Evolutionary conservation across 257 asterid genomes (phyloP), one percentile per base, ranked within the genome.

Genomic region (Ophiorrhiza pumila): DNA sequence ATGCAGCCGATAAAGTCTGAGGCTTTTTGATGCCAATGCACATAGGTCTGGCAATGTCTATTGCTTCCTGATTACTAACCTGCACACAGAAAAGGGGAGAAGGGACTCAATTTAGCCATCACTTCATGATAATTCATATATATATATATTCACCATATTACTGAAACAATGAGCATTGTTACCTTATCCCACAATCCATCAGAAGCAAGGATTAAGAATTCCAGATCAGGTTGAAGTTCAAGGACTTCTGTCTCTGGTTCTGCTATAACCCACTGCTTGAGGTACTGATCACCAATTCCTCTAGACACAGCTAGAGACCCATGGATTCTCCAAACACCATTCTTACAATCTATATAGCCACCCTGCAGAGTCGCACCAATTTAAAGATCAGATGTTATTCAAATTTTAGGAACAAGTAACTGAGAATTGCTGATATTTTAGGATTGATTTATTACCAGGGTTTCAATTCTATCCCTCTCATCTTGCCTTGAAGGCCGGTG

Each of bases 141-240:
- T 35, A 9, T 18, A 7, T 3, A 18, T 0, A 14, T 14, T 52
- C 64, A 62, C 37, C 25, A 34, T 17, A 43, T 3, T 25, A 43
- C 5, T 42, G 0, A 42, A 53, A 3, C 2, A 25, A 27, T 25
- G 18, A 12, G 57, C 60, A 4, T n/a, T 45, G 7, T n/a, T 81
- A 90, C 96, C 86, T 88, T 91, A 73, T 93, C 98, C 98, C 98
- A 91, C 59, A 93, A 73, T 70, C 98, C 97, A 79, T 93, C 98
- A 17, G 96, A 93, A 37, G 98, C 98, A 47, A 93, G 93, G 75
- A 93, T 63, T 59, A 93, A 76, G 80, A 93, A 93, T 83, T 93
- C 98, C n/a, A 83, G 71, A 35, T 87, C 93, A 10, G 80, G 87
- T 56, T 80, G 65, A 10, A 91, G 86, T 32, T 43, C 74, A 76